These are phyloP conservation scores for Globisporangium takayamanum DNA, from an alignment of 352 stramenopile species.

Conservation along the genomic window DNA sequence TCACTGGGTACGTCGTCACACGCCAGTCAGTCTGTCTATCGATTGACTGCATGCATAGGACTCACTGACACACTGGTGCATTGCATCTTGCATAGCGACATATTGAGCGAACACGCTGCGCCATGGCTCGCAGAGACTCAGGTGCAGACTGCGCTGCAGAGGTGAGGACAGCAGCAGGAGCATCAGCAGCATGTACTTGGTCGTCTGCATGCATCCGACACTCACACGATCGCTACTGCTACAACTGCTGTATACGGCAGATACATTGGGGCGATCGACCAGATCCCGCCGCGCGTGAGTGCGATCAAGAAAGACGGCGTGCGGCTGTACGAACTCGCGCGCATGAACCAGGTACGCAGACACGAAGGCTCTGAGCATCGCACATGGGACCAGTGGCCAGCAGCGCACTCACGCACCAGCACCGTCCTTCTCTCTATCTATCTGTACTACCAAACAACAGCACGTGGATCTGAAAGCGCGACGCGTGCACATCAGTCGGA, in stretches of 20 bases:
- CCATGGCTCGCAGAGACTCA: slow-evolving; percentile 47
- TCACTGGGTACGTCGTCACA: slow-evolving; percentile 44
- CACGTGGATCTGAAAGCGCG: slow-evolving; percentile 54
- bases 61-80: too few relatives aligned
- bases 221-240: background rate
- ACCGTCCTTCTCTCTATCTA: background rate
- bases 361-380: background rate
- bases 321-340: slow-evolving; percentile 70
- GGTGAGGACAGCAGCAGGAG: slow-evolving; percentile 26
- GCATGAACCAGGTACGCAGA: slow-evolving; percentile 37
- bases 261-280: slow-evolving; percentile 71
- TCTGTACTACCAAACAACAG: slow-evolving; percentile 14
- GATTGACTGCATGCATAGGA: background rate
- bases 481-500: slow-evolving; percentile 53
- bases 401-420: too few relatives aligned
- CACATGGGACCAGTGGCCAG: too few relatives aligned
- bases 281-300: slow-evolving; percentile 72
- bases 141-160: slow-evolving; percentile 31
- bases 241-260: slow-evolving; percentile 19
- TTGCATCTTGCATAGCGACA: slow-evolving; percentile 18
- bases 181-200: background rate
- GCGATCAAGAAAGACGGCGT: slow-evolving; percentile 76
- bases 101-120: slow-evolving; percentile 40
- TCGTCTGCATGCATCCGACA: background rate
- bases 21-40: background rate